These are phyloP conservation scores for Eurotiales sp. DNA, from an alignment of 2,329 filamentous ascomycete genomes.

Conservation along the genomic window DNA sequence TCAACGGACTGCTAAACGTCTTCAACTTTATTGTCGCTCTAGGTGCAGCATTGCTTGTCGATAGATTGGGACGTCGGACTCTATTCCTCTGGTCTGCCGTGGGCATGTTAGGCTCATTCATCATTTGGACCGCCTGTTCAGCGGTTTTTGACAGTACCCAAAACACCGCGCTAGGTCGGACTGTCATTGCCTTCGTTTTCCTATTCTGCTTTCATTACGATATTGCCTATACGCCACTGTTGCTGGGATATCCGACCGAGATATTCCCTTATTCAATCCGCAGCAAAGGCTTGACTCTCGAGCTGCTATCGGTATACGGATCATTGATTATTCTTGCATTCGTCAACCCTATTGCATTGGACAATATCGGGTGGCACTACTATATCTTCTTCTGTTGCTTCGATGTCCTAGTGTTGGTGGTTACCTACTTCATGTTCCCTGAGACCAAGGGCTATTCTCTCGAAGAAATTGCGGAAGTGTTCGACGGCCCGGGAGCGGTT, in stretches of 20 bases:
- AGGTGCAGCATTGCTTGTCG: background rate
- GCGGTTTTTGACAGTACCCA: slow-evolving; percentile 16
- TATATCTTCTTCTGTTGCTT: no score
- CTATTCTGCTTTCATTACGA: slow-evolving; percentile 11
- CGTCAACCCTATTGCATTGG: slow-evolving; percentile 26
- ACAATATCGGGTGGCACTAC: no score
- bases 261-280: slow-evolving; percentile 52
- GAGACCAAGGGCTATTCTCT: slow-evolving; percentile 28
- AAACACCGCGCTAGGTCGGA: background rate
- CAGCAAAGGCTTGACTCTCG: slow-evolving; percentile 51
- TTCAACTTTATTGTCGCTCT: slow-evolving; percentile 17
- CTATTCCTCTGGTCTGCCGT: background rate
- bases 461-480: slow-evolving; percentile 27
- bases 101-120: background rate
- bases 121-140: slow-evolving; percentile 17
- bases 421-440: slow-evolving; percentile 24
- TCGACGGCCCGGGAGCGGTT: no score
- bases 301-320: slow-evolving; percentile 22
- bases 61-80: background rate
- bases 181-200: slow-evolving; percentile 14
- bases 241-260: slow-evolving; percentile 53
- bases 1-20: slow-evolving; percentile 35
- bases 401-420: no score
- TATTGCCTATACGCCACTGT: slow-evolving; percentile 33
- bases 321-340: slow-evolving; percentile 23